A percentile compares a stretch with the other conserved stretches of the same genome.
Evolutionary conservation across 2,329 filamentous ascomycete species (phyloP).

Genomic region (Botrytis medusae): DNA sequence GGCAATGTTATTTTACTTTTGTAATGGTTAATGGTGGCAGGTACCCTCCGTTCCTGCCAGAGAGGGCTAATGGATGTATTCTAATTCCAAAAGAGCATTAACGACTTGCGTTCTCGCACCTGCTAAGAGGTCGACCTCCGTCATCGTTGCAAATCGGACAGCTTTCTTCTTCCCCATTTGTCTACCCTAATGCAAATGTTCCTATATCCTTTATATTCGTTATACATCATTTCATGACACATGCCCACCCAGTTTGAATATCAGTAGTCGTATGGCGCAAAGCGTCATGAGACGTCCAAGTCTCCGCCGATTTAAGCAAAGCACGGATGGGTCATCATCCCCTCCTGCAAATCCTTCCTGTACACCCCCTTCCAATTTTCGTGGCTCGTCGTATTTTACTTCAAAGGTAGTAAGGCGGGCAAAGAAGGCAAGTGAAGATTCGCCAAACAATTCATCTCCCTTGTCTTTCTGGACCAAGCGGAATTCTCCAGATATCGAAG

Average conservation of each 20-base stretch:
- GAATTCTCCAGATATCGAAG: constrained; percentile 2
- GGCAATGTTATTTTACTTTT: no score
- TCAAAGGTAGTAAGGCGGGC: constrained; percentile 1
- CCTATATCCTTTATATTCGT: not conserved
- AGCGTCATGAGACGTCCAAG: constrained; percentile 16
- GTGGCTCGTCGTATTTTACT: constrained; percentile 13
- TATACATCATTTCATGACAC: not conserved
- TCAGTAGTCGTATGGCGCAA: not conserved
- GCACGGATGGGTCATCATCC: constrained; percentile 8
- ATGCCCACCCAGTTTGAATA: not conserved
- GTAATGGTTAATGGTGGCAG: no score
- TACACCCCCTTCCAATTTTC: constrained; percentile 1
- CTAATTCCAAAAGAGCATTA: not conserved
- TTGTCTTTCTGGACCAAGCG: constrained; percentile 10
- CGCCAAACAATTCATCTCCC: not conserved
- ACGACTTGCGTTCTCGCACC: not conserved
- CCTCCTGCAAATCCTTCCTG: not conserved
- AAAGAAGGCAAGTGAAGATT: constrained; percentile 6
- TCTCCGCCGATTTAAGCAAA: not conserved
- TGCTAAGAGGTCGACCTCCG: not conserved
- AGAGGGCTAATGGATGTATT: not conserved
- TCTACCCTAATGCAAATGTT: not conserved
- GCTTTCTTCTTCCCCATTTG: not conserved
- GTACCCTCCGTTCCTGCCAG: not conserved
- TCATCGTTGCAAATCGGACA: not conserved